These are phyloP conservation scores for Geotrichum aggregatum DNA, from an alignment of 1,139 yeast genomes.

Conservation along the genomic window DNA sequence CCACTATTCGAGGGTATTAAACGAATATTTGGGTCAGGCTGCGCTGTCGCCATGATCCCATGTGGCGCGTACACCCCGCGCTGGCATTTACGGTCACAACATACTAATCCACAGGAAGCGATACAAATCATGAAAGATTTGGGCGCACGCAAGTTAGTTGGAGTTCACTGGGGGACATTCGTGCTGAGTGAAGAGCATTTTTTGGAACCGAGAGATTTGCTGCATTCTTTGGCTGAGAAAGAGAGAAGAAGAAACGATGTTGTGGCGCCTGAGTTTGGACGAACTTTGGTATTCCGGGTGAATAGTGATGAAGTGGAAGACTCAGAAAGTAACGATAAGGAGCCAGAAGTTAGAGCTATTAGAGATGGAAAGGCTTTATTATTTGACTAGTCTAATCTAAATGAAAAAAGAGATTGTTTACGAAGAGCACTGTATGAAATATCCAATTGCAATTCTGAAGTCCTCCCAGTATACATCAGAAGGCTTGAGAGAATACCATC, in stretches of 20 bases:
- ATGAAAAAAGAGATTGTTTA: neutral
- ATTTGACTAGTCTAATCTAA: constrained; percentile 23
- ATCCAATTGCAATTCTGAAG: too few relatives aligned
- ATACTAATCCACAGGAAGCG: constrained; percentile 77
- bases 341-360: constrained; percentile 25
- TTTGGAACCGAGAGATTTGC: constrained; percentile 65
- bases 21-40: constrained; percentile 57
- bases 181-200: constrained; percentile 83
- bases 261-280: constrained; percentile 53
- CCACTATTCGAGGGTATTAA: constrained; percentile 67
- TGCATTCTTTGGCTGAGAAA: constrained; percentile 35
- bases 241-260: constrained; percentile 38
- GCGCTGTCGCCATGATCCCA: constrained; percentile 70
- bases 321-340: constrained; percentile 15
- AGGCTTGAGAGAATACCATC: too few relatives aligned
- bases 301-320: constrained; percentile 26
- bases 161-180: constrained; percentile 96
- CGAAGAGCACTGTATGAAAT: neutral
- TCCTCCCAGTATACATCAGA: too few relatives aligned
- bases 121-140: constrained; percentile 62
- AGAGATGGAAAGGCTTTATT: constrained; percentile 36
- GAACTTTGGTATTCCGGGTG: constrained; percentile 44
- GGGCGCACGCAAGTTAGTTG: constrained; percentile 60
- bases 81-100: constrained; percentile 91
- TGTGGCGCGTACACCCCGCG: constrained; percentile 94